Evolutionary conservation across 2,329 filamentous ascomycete species (phyloP), one percentile per base, ranked within the genome.

Genomic region (Hypomyces perniciosus): DNA sequence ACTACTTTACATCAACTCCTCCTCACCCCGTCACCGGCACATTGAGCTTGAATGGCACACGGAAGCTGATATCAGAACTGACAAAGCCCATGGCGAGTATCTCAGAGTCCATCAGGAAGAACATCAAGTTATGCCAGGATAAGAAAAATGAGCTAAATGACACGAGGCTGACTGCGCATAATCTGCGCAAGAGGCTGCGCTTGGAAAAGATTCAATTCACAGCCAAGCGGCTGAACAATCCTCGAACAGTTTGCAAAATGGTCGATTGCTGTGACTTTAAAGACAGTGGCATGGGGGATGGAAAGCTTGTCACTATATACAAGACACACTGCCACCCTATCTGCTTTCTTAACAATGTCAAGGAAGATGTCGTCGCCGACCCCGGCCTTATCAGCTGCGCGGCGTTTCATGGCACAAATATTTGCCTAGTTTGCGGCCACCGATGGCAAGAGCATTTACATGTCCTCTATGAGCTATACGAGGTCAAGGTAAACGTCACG

Each of bases 21-120:
- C 57, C 59, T 1, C 59, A 62, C 5, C 27, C 58, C 2, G 42
- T 61, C 6, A 50, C 40, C 5, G 60, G 56, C 28, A 62, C 57
- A 0, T 30, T 61, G 2, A 57, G 42, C 28, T 44, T 61, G n/a
- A 59, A 61, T 0, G 57, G 48, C 0, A 52, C 53, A 0, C 58
- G 54, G 0, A 48, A 40, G 29, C 30, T 44, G 0, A 54, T 62
- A 5, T 1, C 26, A 1, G 35, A 51, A 10, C 13, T 61, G 1
- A 48, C 54, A 1, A 39, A 51, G 1, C 59, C 59, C 1, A 62
- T 62, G 50, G 54, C 59, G 1, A 29, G 44, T 0, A 51, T 61
- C 4, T 46, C 59, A 0, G 51, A 53, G 2, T 12, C 2, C 1
- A 55, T 61, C 4, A 49, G 28, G 42, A 6, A 62, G 53, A 20